phyloP scores from a whole-genome alignment of 2,329 filamentous ascomycete species.

The Neonectria punicea region DNA sequence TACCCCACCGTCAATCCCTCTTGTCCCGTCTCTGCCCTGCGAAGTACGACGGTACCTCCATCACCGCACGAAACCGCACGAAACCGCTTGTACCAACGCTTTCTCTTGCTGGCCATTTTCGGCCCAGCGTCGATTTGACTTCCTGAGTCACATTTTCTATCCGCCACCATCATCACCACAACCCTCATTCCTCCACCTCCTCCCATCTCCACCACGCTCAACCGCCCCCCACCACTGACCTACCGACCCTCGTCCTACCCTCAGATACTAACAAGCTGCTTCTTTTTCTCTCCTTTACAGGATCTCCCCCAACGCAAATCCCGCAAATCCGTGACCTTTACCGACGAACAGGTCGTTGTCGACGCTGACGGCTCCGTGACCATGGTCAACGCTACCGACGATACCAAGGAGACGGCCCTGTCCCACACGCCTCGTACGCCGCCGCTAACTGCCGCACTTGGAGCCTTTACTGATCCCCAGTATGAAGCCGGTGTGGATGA shows the following conservation, averaged over 20 bases:
- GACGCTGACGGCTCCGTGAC: conserved; percentile 89
- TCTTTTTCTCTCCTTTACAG: conserved; percentile 35
- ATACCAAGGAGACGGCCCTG: conserved; percentile 82
- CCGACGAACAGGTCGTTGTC: conserved; percentile 86
- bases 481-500: conserved; percentile 58
- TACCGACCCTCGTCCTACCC: conserved; percentile 3
- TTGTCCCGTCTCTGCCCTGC: no score
- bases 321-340: conserved; percentile 95
- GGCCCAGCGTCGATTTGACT: conserved; percentile 33
- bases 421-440: conserved; percentile 79
- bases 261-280: conserved; percentile 29
- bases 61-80: neutral
- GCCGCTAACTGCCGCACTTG: conserved; percentile 65
- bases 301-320: conserved; percentile 69
- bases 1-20: conserved; percentile 22
- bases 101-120: conserved; percentile 31
- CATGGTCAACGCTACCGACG: conserved; percentile 76
- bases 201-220: conserved; percentile 21
- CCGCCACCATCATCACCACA: conserved; percentile 37
- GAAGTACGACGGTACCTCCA: neutral
- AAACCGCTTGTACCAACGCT: conserved; percentile 38
- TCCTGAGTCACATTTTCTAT: conserved; percentile 44
- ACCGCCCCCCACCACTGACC: conserved; percentile 12
- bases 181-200: conserved; percentile 23
- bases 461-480: conserved; percentile 63